Evolutionary conservation across 352 stramenopile species (phyloP), one percentile per base, ranked within the genome.

Genomic region (Phytophthora foliorum): DNA sequence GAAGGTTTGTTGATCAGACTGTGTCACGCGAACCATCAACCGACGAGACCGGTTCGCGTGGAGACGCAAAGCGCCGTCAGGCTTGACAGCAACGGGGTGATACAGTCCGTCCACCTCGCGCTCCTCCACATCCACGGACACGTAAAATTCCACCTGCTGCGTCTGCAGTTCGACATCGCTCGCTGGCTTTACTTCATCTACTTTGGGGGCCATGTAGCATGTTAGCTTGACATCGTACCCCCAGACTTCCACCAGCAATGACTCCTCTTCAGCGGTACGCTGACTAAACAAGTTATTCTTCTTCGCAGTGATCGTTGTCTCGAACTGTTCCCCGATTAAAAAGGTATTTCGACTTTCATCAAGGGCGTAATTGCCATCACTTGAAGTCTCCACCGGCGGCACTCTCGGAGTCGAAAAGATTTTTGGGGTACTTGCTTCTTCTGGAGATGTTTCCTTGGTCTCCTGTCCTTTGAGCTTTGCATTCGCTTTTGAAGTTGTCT

Each of bases 81-180:
- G 59, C 27, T 95, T 94, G 6, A 94, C 85, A 1, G 76, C 74
- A 16, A 94, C 88, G 0, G 88, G 67, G 6, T 75, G 74, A 59
- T 90, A 95, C 17, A 91, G 60, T 1, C 86, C 88, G 57, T 92
- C 86, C 5, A 61, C 62, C 19, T 87, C 82, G 17, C 84, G 78
- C 49, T 95, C 86, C 56, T 93, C 84, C 8, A 93, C 71, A 64
- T 95, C 88, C 1, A 92, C 77, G 1, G 86, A 95, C 11, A 90
- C 74, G 52, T 92, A 95, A 19, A 93, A 77, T 9, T 77, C 67
- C n/a, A 80, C 60, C 21, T 75, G 57, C 22, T 70, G 74, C 1
- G 46, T 54, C 22, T 74, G 50, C 27, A 74, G 38, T 19, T 38
- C 29, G 27, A 45, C 32, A 6, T 31, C 14, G 24, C 16, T 60